Conservation (phyloP, 2,329 filamentous ascomycete species). For the Fusarium vanettenii region DNA sequence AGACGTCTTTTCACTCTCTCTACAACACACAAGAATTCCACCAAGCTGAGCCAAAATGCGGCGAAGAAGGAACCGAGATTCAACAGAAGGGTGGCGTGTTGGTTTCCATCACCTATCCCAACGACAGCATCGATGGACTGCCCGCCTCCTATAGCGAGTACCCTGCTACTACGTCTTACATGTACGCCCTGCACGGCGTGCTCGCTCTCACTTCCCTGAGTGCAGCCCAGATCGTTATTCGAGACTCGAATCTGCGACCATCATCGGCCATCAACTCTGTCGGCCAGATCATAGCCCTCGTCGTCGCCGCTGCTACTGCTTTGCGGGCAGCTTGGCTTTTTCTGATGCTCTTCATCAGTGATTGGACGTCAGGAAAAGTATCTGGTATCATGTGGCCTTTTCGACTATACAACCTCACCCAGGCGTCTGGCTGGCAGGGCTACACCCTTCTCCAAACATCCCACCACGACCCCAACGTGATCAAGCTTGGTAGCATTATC, state of each 20-base stretch:
- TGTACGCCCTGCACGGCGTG: background rate
- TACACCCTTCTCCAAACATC: background rate
- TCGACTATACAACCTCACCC: background rate
- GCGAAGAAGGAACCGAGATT: background rate
- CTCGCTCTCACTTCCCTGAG: background rate
- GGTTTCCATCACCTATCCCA: background rate
- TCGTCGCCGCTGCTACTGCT: background rate
- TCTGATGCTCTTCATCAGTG: background rate
- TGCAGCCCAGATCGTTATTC: background rate
- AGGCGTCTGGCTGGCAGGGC: background rate
- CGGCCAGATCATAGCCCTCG: background rate
- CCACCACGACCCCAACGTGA: no score
- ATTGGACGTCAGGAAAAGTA: background rate
- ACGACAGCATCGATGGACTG: background rate
- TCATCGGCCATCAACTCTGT: background rate
- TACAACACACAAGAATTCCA: background rate
- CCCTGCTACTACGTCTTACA: background rate
- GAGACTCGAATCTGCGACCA: background rate
- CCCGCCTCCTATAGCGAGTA: background rate
- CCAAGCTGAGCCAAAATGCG: background rate
- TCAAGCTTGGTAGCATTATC: background rate
- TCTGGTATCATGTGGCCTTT: background rate
- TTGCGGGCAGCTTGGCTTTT: background rate
- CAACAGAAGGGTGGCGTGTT: background rate
- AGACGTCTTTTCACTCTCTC: background rate